Conservation (phyloP, 495 filamentous ascomycete genomes). For the Aspergillus hancockii region DNA sequence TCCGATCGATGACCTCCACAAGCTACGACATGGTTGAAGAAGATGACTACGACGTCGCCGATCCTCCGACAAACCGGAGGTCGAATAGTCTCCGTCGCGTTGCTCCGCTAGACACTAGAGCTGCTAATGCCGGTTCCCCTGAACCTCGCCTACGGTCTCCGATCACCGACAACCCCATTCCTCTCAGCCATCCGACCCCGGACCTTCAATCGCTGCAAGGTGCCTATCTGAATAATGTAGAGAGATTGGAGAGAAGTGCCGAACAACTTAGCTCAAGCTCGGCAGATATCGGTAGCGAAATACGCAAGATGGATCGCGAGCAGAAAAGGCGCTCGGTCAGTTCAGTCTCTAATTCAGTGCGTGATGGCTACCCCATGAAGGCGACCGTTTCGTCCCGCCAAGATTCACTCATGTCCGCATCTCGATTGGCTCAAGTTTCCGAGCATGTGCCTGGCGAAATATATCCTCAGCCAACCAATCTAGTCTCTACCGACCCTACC, state of each 20-base stretch:
- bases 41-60: constrained; percentile 45
- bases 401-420: constrained; percentile 60
- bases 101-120: constrained; percentile 37
- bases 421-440: constrained; percentile 51
- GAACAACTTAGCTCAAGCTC: constrained; percentile 77
- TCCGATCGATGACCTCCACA: constrained; percentile 43
- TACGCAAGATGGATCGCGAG: constrained; percentile 75
- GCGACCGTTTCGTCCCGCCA: constrained; percentile 59
- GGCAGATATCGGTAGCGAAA: constrained; percentile 77
- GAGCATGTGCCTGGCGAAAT: constrained; percentile 46
- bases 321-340: constrained; percentile 61
- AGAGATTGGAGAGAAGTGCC: constrained; percentile 77
- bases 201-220: constrained; percentile 74
- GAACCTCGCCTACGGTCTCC: constrained; percentile 60
- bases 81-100: constrained; percentile 30
- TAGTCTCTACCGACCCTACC: constrained; percentile 35
- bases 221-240: constrained; percentile 74
- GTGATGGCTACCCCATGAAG: constrained; percentile 14
- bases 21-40: constrained; percentile 50
- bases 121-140: constrained; percentile 27
- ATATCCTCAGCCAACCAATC: constrained; percentile 26
- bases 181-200: constrained; percentile 73
- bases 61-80: constrained; percentile 29
- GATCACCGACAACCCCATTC: constrained; percentile 56
- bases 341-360: constrained; percentile 61